phyloP scores from a whole-genome alignment of 345 rosid genomes.

The Cochlearia excelsa region DNA sequence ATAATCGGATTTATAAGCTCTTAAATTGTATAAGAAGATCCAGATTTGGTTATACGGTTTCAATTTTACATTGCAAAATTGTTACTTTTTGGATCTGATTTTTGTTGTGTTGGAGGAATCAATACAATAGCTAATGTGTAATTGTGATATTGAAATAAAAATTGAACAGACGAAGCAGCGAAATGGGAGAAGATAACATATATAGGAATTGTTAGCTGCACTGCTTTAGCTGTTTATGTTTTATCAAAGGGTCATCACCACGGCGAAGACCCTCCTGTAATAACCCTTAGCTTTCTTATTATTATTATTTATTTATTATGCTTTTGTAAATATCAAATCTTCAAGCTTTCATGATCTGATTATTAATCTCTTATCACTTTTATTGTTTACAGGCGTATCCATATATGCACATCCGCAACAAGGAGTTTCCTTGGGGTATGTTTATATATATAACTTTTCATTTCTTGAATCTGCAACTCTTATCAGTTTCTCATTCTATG shows the following conservation, averaged over 20 bases:
- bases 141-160: no score
- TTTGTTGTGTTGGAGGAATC: background rate
- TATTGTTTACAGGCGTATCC: conserved; percentile 58
- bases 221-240: conserved; percentile 44
- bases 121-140: no score
- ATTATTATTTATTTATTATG: background rate
- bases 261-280: conserved; percentile 80
- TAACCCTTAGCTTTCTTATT: no score
- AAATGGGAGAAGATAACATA: conserved; percentile 96
- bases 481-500: background rate
- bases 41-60: no score
- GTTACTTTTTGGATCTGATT: background rate
- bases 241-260: conserved; percentile 93
- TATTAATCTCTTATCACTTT: background rate
- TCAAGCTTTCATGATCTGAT: no score
- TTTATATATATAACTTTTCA: background rate
- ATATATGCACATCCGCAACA: conserved; percentile 91
- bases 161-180: conserved; percentile 57
- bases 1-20: background rate
- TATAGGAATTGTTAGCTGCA: conserved; percentile 65
- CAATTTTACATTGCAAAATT: no score
- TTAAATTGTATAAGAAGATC: background rate
- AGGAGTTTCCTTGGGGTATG: conserved; percentile 99
- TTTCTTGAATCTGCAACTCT: background rate
- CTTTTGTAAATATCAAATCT: no score